phyloP scores from a whole-genome alignment of 257 asterid genomes.

The Fraxinus quadrangulata region DNA sequence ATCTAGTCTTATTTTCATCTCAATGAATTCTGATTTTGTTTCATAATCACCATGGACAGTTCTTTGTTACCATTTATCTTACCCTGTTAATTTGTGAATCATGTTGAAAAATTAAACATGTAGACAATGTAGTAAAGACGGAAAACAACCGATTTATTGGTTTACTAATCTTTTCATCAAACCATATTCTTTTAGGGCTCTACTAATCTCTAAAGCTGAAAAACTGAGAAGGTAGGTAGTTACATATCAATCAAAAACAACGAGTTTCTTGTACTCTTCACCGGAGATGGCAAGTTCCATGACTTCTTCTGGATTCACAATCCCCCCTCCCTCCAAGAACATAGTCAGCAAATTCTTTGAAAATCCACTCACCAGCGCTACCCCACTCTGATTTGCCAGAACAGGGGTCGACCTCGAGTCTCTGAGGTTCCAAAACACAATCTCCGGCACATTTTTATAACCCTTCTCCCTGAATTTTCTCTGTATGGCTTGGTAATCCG shows the following conservation, averaged over 20 bases:
- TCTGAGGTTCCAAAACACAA: conserved; percentile 69
- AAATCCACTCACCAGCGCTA: conserved; percentile 59
- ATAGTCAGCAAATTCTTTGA: conserved; percentile 54
- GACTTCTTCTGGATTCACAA: conserved; percentile 31
- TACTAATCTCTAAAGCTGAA: not conserved
- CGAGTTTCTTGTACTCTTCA: conserved; percentile 46
- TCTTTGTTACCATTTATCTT: too few relatives aligned
- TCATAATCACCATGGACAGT: not conserved
- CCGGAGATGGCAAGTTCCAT: conserved; percentile 60
- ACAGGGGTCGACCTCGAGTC: conserved; percentile 55
- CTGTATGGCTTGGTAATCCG: conserved; percentile 50
- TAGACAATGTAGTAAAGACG: not conserved
- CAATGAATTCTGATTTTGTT: not conserved
- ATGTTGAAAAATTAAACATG: not conserved
- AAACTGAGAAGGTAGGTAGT: not conserved
- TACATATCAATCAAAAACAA: conserved; percentile 40
- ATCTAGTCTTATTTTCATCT: not conserved
- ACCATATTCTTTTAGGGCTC: not conserved
- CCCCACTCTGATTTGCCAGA: conserved; percentile 48
- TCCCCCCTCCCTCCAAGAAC: conserved; percentile 56
- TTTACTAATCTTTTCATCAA: not conserved
- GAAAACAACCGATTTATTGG: too few relatives aligned
- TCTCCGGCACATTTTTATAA: conserved; percentile 47
- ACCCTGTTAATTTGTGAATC: too few relatives aligned
- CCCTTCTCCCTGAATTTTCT: conserved; percentile 55